These are phyloP conservation scores for Acmispon strigosus DNA, from an alignment of 306 rosid species.

Conservation along the genomic window DNA sequence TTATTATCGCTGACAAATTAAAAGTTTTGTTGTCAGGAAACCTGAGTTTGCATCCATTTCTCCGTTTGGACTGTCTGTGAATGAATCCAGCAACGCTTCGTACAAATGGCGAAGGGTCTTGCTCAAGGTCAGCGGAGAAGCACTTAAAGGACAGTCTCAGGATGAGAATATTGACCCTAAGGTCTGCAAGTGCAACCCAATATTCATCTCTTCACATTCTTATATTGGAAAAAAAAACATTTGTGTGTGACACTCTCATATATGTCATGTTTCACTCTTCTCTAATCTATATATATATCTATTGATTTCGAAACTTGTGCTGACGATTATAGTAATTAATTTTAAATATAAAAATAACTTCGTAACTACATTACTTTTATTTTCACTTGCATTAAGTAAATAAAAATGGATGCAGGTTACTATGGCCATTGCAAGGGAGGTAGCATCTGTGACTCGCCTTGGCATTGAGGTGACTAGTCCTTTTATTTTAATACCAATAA, in stretches of 20 bases:
- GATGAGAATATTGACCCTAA: slow-evolving; percentile 95
- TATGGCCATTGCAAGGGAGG: slow-evolving; percentile 94
- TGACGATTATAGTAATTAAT: too few species aligned
- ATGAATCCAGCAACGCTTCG: slow-evolving; percentile 43
- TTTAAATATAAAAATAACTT: too few species aligned
- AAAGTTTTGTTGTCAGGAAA: slow-evolving; percentile 24
- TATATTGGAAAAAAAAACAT: not conserved
- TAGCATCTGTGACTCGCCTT: slow-evolving; percentile 87
- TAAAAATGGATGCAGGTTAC: slow-evolving; percentile 43
- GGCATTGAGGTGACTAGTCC: slow-evolving; percentile 76
- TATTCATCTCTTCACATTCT: not conserved
- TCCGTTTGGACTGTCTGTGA: slow-evolving; percentile 47
- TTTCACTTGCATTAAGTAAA: not conserved
- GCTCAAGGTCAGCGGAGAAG: slow-evolving; percentile 97
- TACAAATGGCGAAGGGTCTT: slow-evolving; percentile 84
- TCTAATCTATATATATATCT: not conserved
- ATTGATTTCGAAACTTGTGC: too few species aligned
- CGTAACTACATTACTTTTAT: not conserved
- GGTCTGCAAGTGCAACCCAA: slow-evolving; percentile 36
- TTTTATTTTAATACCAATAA: not conserved
- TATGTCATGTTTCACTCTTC: not conserved
- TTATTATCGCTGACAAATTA: not conserved
- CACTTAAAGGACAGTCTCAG: slow-evolving; percentile 78
- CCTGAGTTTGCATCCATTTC: slow-evolving; percentile 49
- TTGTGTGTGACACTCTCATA: not conserved